Evolutionary conservation across 371 early-diverging fungal genomes (phyloP).

Genomic region (Mycotypha africana): DNA sequence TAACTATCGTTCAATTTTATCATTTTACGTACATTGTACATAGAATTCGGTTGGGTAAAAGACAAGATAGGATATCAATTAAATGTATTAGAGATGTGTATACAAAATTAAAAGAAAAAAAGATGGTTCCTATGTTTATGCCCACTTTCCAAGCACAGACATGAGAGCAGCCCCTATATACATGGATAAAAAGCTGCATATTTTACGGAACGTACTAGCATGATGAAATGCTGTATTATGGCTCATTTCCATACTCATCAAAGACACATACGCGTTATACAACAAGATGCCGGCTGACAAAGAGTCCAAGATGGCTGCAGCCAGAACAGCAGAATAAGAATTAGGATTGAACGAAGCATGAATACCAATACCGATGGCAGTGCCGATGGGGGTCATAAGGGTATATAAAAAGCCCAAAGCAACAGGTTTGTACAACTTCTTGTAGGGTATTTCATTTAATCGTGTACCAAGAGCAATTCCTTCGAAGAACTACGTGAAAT

Average conservation of each 20-base stretch:
- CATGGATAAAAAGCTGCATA: constrained; percentile 45
- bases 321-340: constrained; percentile 48
- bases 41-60: no score
- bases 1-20: no score
- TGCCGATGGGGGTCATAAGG: constrained; percentile 71
- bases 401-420: constrained; percentile 38
- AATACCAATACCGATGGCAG: constrained; percentile 71
- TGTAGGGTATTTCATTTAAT: constrained; percentile 63
- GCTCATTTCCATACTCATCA: constrained; percentile 67
- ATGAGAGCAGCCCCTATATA: constrained; percentile 63
- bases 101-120: no score
- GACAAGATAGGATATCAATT: no score
- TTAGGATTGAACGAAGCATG: constrained; percentile 52
- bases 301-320: constrained; percentile 73
- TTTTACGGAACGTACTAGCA: constrained; percentile 29
- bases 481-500: constrained; percentile 57
- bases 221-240: constrained; percentile 49
- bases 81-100: no score
- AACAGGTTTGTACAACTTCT: constrained; percentile 26
- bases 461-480: constrained; percentile 80
- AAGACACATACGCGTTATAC: constrained; percentile 71
- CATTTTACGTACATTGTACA: no score
- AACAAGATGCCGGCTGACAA: constrained; percentile 76
- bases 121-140: no score
- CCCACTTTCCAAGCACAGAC: constrained; percentile 69